phyloP scores from a whole-genome alignment of 2,329 filamentous ascomycete genomes.

The Fusarium tjaetaba region DNA sequence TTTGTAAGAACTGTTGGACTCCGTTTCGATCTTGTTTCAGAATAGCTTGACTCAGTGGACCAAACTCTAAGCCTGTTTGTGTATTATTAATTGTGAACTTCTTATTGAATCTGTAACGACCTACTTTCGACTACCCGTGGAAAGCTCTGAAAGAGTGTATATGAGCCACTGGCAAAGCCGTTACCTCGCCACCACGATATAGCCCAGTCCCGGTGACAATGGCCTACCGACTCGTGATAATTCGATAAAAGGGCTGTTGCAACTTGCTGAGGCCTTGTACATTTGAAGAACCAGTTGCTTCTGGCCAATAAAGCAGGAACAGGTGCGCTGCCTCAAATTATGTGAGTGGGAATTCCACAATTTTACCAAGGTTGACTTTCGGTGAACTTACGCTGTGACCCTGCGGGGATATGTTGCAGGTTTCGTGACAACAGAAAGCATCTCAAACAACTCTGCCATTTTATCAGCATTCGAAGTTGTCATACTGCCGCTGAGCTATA shows the following conservation, averaged over 20 bases:
- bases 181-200: not conserved
- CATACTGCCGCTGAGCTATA: too few species aligned
- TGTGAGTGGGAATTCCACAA: too few species aligned
- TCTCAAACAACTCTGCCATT: too few species aligned
- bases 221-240: accelerated
- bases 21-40: accelerated
- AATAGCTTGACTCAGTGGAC: accelerated
- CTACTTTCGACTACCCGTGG: too few species aligned
- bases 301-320: not conserved
- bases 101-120: too few species aligned
- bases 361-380: too few species aligned
- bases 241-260: not conserved
- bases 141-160: not conserved
- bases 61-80: not conserved
- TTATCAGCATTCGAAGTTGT: too few species aligned
- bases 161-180: not conserved
- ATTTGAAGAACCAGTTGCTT: accelerated
- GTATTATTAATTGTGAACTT: too few species aligned
- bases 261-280: too few species aligned
- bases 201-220: not conserved
- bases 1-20: not conserved
- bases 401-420: too few species aligned
- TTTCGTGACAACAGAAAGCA: too few species aligned
- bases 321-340: too few species aligned
- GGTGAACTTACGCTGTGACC: not conserved